Evolutionary conservation across 129 eudicot genomes (phyloP), one percentile per base, ranked within the genome.

Genomic region (Pulicaria dysenterica): DNA sequence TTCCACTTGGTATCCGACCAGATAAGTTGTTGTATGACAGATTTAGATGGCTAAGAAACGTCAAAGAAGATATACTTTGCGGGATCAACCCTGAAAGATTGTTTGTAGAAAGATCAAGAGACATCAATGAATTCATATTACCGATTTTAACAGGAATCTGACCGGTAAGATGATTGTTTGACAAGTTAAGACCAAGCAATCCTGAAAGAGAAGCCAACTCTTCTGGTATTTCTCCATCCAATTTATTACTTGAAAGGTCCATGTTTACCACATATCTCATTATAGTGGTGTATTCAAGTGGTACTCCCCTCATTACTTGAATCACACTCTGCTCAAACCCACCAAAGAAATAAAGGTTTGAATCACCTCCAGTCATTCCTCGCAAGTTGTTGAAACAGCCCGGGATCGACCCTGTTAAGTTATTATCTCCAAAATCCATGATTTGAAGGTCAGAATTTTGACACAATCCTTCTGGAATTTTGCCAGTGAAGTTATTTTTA

Each of bases 1-100:
- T 72, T 38, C 82, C 82, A 3, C 85, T 67, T 9, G 88, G 88
- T 13, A 84, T 84, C 54, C 44, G 54, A 45, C 88, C 88, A 2
- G 77, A 76, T 31, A 84, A 68, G 9, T 72, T 76, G 69, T 80
- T 84, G 60, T 80, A 39, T 3, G 85, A 80, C 56, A 80, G 31
- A 60, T 80, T 84, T 43, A 84, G 48, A 13, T 66, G 44, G 10
- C 66, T 69, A 42, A 80, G 48, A 55, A 16, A 64, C 8, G 49
- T 16, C 75, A 84, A 34, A 5, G 47, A 36, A 4, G 75, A 61
- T 8, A 84, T 50, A 58, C 88, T 84, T 59, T 2, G 45, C 0
- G 88, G 88, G 49, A 80, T 84, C 66, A 7, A 13, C 4, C 88
- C 82, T 8, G 79, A 76, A 19, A 84, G 80, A 13, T 73, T 7